A percentile compares a stretch with the other conserved stretches of the same genome.
Evolutionary conservation across 371 early-diverging fungal species (phyloP).

Genomic region (Smittium mucronatum): DNA sequence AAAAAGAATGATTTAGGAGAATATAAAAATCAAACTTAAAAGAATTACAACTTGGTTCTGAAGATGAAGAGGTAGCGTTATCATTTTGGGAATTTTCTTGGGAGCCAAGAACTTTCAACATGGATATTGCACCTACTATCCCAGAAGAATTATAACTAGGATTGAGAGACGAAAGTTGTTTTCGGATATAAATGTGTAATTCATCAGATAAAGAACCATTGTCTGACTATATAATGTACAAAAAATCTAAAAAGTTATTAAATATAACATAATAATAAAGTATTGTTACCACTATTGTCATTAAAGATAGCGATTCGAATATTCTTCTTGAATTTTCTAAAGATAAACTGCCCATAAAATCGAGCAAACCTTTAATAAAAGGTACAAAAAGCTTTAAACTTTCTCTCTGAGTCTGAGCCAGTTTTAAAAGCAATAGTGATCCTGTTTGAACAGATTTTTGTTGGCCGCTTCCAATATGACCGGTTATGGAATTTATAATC

Average conservation of each 20-base stretch:
- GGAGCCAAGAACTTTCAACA: conserved; percentile 49
- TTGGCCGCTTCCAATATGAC: conserved; percentile 6
- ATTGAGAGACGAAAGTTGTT: conserved; percentile 61
- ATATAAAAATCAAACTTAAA: neutral
- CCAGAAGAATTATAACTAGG: conserved; percentile 61
- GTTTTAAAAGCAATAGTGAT: neutral
- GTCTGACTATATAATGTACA: conserved; percentile 6
- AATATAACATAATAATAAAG: neutral
- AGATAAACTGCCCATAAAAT: conserved; percentile 57
- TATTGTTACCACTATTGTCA: conserved; percentile 35
- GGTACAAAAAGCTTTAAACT: neutral
- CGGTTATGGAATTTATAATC: conserved; percentile 1
- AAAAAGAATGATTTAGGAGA: neutral
- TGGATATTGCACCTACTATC: conserved; percentile 55
- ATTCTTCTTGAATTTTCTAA: conserved; percentile 50
- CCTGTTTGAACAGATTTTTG: neutral
- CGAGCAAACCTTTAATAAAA: conserved; percentile 51
- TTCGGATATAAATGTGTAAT: conserved; percentile 59
- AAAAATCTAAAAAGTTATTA: conserved; percentile 16
- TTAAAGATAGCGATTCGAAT: conserved; percentile 54
- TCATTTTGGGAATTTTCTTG: conserved; percentile 18
- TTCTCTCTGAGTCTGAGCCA: neutral
- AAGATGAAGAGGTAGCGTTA: conserved; percentile 16
- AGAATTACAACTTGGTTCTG: conserved; percentile 1
- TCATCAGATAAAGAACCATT: conserved; percentile 35